Percentiles rank a stretch among this genome's conserved stretches.
phyloP scores from a whole-genome alignment of 768 basidiomycete genomes.

The Boletus insuetus region DNA sequence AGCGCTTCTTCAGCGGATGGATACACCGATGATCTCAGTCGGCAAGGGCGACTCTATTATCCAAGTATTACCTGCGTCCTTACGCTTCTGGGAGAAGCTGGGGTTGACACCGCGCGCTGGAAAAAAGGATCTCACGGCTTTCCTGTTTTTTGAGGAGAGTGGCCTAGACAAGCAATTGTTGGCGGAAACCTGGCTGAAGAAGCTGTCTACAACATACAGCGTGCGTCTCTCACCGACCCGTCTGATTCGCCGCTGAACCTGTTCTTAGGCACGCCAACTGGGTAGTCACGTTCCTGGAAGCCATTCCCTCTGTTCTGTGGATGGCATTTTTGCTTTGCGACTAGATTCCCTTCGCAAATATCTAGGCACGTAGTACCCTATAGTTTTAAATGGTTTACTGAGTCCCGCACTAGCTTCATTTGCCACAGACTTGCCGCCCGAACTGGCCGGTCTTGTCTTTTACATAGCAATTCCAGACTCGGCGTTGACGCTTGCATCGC shows the following conservation, averaged over 20 bases:
- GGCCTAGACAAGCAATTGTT: constrained; percentile 44
- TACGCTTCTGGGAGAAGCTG: constrained; percentile 86
- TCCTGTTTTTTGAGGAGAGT: constrained; percentile 66
- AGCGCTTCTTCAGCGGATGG: constrained; percentile 33
- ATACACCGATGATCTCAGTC: constrained; percentile 59
- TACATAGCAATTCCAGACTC: constrained; percentile 65
- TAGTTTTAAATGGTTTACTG: not conserved
- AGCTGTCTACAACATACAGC: constrained; percentile 51
- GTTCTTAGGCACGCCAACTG: constrained; percentile 53
- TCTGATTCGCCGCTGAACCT: constrained; percentile 10
- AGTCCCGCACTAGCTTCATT: constrained; percentile 43
- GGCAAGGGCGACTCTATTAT: constrained; percentile 68
- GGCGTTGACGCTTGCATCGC: constrained; percentile 61
- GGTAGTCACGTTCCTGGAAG: constrained; percentile 56
- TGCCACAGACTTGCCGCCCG: constrained; percentile 39
- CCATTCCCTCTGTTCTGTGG: constrained; percentile 41
- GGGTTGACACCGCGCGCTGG: constrained; percentile 71
- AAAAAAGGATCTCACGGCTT: constrained; percentile 64
- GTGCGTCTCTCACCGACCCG: constrained; percentile 39
- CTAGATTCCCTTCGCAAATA: constrained; percentile 72
- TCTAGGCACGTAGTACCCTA: constrained; percentile 41
- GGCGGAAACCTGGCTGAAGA: constrained; percentile 60
- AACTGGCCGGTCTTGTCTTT: constrained; percentile 50
- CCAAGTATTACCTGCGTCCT: constrained; percentile 64
- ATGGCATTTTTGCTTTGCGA: constrained; percentile 61